These are phyloP conservation scores for Tuber magnatum DNA, from an alignment of 495 filamentous ascomycete species.

Conservation along the genomic window DNA sequence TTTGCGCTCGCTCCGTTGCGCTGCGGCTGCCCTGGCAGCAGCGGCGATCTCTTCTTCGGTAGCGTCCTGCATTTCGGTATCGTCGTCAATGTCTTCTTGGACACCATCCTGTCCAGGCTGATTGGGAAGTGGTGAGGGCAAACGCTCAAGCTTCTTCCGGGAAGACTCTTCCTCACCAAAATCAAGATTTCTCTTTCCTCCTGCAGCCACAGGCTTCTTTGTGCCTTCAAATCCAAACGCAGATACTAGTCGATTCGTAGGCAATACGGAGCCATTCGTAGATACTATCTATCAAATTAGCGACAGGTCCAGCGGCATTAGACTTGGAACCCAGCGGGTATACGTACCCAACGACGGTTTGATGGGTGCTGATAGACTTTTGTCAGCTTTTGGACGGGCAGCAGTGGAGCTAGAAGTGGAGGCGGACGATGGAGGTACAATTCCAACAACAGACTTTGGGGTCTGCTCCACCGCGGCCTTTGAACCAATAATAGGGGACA, in stretches of 20 bases:
- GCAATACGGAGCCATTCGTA: constrained; percentile 48
- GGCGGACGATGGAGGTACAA: constrained; percentile 50
- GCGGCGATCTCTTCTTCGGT: constrained; percentile 83
- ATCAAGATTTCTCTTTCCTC: constrained; percentile 65
- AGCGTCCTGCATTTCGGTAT: constrained; percentile 64
- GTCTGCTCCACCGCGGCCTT: constrained; percentile 49
- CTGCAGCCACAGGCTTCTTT: constrained; percentile 58
- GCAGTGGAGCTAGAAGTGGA: constrained; percentile 44
- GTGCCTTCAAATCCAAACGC: constrained; percentile 72
- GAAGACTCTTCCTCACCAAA: constrained; percentile 83
- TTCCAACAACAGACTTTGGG: constrained; percentile 57
- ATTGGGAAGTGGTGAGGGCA: constrained; percentile 64
- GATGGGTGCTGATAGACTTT: constrained; percentile 47
- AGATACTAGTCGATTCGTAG: constrained; percentile 59
- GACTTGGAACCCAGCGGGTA: neutral
- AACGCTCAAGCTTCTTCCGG: constrained; percentile 77
- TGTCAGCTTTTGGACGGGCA: constrained; percentile 51
- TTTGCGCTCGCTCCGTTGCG: constrained; percentile 62
- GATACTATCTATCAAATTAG: constrained; percentile 37
- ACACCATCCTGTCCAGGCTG: constrained; percentile 53
- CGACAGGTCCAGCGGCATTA: constrained; percentile 10
- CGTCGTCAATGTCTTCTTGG: constrained; percentile 65
- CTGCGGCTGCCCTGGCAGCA: constrained; percentile 70
- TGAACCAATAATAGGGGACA: constrained; percentile 48
- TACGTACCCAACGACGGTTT: constrained; percentile 47